A percentile compares a stretch with the other conserved stretches of the same genome.
Conservation (phyloP, 2,329 filamentous ascomycete species). For the Colletotrichum orchidophilum region DNA sequence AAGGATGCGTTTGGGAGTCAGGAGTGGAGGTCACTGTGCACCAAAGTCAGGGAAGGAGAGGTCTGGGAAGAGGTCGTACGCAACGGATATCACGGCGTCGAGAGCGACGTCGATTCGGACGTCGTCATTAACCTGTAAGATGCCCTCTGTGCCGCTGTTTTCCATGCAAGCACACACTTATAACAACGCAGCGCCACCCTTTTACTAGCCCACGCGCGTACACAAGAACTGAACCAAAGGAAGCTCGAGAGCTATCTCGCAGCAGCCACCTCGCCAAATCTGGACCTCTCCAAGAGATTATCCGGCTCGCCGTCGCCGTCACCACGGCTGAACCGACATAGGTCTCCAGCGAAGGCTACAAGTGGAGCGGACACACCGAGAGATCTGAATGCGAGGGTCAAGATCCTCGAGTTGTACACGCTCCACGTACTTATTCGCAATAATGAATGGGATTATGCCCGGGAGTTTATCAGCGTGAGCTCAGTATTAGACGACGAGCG, state of each 20-base stretch:
- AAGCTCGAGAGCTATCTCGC: constrained; percentile 90
- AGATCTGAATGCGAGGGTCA: constrained; percentile 84
- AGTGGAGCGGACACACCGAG: constrained; percentile 83
- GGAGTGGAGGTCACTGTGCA: constrained; percentile 84
- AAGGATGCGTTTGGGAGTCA: constrained; percentile 87
- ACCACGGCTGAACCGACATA: constrained; percentile 48
- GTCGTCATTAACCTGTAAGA: constrained; percentile 88
- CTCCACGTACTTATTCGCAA: constrained; percentile 94
- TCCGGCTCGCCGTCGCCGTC: constrained; percentile 52
- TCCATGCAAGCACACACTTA: constrained; percentile 10
- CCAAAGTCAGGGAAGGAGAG: constrained; percentile 85
- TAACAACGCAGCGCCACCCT: constrained; percentile 76
- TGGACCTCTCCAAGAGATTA: constrained; percentile 76
- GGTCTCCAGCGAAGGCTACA: constrained; percentile 57
- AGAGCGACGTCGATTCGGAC: constrained; percentile 92
- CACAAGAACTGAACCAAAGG: constrained; percentile 85
- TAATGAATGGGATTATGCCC: constrained; percentile 94
- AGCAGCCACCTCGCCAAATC: constrained; percentile 74
- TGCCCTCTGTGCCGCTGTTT: neutral
- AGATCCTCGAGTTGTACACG: constrained; percentile 94
- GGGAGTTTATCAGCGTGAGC: constrained; percentile 87
- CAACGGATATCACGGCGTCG: constrained; percentile 86
- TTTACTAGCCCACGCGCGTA: constrained; percentile 86
- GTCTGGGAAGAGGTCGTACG: constrained; percentile 95
- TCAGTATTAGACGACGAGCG: constrained; percentile 92